Percentiles rank a stretch among this genome's conserved stretches.
Conservation (phyloP, 139 green algal species). For the Haematococcus sp. region DNA sequence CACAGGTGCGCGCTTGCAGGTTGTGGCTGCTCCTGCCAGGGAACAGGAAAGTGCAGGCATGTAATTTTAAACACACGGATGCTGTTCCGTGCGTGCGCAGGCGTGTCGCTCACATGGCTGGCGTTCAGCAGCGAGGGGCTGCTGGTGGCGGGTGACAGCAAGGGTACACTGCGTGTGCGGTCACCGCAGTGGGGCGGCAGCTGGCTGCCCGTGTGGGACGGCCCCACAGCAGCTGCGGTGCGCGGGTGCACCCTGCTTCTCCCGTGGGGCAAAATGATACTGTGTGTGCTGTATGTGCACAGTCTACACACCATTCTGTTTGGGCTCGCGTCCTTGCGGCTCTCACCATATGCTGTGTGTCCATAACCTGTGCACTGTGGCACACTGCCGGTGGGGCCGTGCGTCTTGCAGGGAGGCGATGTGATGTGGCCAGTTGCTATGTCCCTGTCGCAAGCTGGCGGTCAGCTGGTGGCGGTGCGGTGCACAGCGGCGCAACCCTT, state of each 20-base stretch:
- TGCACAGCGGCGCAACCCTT: too few relatives aligned
- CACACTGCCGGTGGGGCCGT: too few relatives aligned
- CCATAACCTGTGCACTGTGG: too few relatives aligned
- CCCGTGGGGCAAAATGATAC: not conserved
- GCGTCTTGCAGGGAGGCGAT: too few relatives aligned
- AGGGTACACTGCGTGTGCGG: not conserved
- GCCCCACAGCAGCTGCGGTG: not conserved
- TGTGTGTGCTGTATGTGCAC: not conserved
- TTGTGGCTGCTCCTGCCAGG: not conserved
- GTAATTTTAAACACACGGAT: too few relatives aligned
- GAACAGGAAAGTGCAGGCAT: too few relatives aligned
- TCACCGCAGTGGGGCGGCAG: not conserved
- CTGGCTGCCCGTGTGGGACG: constrained; percentile 4
- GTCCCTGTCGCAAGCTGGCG: too few relatives aligned
- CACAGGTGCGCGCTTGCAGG: not conserved
- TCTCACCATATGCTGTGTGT: not conserved
- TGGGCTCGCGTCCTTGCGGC: not conserved
- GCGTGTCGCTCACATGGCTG: not conserved
- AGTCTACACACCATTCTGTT: not conserved
- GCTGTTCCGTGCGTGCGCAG: not conserved
- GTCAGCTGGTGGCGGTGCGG: too few relatives aligned
- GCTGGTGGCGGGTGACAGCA: not conserved
- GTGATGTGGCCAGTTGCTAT: too few relatives aligned
- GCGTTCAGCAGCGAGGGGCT: not conserved
- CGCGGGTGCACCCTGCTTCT: not conserved